Percentiles rank a stretch among this genome's conserved stretches.
phyloP scores from a whole-genome alignment of 2,329 filamentous ascomycete species.

The Fusarium piperis region DNA sequence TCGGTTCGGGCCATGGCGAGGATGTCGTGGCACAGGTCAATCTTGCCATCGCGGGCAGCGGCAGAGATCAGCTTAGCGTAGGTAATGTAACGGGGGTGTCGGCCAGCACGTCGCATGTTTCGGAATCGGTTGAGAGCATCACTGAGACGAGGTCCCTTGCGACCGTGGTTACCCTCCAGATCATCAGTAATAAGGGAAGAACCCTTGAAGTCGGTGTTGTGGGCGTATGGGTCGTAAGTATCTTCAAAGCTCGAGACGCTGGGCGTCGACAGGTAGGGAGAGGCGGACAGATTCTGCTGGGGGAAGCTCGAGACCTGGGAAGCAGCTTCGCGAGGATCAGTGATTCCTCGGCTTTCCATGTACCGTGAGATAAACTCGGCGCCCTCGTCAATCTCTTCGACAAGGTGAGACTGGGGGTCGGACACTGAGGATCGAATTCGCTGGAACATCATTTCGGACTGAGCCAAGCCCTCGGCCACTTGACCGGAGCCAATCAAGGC shows the following conservation, averaged over 20 bases:
- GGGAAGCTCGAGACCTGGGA: slow-evolving; percentile 57
- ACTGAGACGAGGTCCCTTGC: slow-evolving; percentile 76
- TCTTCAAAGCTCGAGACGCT: slow-evolving; percentile 76
- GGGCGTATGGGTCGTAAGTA: slow-evolving; percentile 88
- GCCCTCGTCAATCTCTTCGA: slow-evolving; percentile 88
- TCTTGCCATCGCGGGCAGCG: slow-evolving; percentile 84
- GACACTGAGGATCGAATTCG: slow-evolving; percentile 74
- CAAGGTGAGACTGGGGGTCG: slow-evolving; percentile 63
- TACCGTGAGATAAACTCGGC: slow-evolving; percentile 73
- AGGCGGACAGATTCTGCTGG: slow-evolving; percentile 55
- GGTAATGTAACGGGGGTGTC: slow-evolving; percentile 94
- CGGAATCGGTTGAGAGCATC: slow-evolving; percentile 86
- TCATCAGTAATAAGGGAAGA: slow-evolving; percentile 91
- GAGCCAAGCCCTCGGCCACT: slow-evolving; percentile 80
- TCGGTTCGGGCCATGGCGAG: slow-evolving; percentile 89
- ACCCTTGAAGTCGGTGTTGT: slow-evolving; percentile 91
- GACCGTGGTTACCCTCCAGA: slow-evolving; percentile 81
- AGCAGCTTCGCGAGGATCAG: slow-evolving; percentile 63
- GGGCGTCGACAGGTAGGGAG: slow-evolving; percentile 63
- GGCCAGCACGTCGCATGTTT: slow-evolving; percentile 91
- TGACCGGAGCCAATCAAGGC: slow-evolving; percentile 88
- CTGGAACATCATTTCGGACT: slow-evolving; percentile 87
- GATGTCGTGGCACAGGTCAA: slow-evolving; percentile 85
- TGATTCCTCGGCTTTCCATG: slow-evolving; percentile 65
- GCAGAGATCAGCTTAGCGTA: slow-evolving; percentile 95